These are phyloP conservation scores for Cicer cuneatum DNA, from an alignment of 306 rosid species.

Conservation along the genomic window DNA sequence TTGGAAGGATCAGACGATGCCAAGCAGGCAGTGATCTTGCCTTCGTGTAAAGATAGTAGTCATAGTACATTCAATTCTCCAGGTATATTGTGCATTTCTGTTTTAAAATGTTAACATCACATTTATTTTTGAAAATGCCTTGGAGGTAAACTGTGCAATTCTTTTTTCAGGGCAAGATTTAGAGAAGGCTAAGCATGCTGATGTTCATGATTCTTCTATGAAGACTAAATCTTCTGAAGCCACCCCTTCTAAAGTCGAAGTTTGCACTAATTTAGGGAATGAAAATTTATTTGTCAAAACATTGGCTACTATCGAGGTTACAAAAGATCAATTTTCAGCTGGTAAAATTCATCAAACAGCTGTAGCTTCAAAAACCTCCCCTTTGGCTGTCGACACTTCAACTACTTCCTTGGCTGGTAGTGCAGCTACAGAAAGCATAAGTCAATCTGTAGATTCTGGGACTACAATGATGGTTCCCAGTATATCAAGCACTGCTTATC, in stretches of 20 bases:
- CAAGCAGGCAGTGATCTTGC: constrained; percentile 52
- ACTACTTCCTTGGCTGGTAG: constrained; percentile 50
- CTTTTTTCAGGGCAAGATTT: constrained; percentile 61
- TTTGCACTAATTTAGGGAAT: constrained; percentile 43
- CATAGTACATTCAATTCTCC: constrained; percentile 35
- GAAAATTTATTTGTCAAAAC: constrained; percentile 45
- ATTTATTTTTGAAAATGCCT: constrained; percentile 22
- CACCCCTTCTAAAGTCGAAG: constrained; percentile 43
- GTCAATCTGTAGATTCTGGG: constrained; percentile 46
- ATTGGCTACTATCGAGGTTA: constrained; percentile 48
- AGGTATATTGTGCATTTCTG: constrained; percentile 47
- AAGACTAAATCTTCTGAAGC: constrained; percentile 50
- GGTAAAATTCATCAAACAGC: constrained; percentile 49
- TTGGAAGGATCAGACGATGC: constrained; percentile 47
- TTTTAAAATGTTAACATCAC: constrained; percentile 12
- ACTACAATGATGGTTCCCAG: constrained; percentile 51
- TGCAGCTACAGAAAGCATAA: constrained; percentile 43
- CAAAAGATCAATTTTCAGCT: constrained; percentile 47
- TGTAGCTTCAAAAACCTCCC: constrained; percentile 46
- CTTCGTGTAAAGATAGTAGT: constrained; percentile 49
- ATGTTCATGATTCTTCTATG: constrained; percentile 46
- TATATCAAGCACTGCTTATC: constrained; percentile 39
- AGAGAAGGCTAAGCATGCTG: constrained; percentile 54
- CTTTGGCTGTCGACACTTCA: constrained; percentile 52
- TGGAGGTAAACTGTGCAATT: constrained; percentile 35